These are phyloP conservation scores for Lunasporangiospora selenospora DNA, from an alignment of 192 early-diverging fungal species.

Conservation along the genomic window DNA sequence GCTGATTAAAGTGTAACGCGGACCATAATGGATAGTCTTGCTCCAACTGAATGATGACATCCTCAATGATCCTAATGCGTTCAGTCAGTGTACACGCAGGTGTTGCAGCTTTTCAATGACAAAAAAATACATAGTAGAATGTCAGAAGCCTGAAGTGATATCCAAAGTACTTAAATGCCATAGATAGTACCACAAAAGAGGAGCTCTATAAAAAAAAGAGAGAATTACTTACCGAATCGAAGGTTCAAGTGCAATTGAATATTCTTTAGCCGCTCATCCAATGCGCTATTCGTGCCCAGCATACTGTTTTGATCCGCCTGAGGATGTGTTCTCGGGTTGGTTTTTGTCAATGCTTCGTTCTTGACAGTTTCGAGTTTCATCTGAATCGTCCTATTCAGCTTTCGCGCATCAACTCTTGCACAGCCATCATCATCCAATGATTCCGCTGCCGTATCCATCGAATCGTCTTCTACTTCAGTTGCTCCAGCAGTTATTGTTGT, in stretches of 20 bases:
- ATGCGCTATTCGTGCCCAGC: conserved; percentile 26
- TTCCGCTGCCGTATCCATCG: background rate
- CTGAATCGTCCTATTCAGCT: conserved; percentile 77
- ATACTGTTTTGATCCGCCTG: conserved; percentile 46
- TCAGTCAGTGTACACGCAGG: conserved; percentile 51
- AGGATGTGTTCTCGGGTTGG: conserved; percentile 12
- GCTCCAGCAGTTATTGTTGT: too few species aligned
- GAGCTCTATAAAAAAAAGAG: conserved; percentile 21
- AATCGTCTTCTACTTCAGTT: conserved; percentile 17
- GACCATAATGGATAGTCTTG: conserved; percentile 80
- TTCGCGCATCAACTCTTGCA: conserved; percentile 75
- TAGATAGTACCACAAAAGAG: too few species aligned
- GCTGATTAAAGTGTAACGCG: conserved; percentile 79
- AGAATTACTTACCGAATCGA: conserved; percentile 55
- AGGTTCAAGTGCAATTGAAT: conserved; percentile 79
- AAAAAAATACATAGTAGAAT: too few species aligned
- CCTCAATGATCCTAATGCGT: conserved; percentile 78
- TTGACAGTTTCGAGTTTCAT: conserved; percentile 76
- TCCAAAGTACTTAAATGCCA: too few species aligned
- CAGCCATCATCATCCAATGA: conserved; percentile 50
- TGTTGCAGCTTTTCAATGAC: conserved; percentile 40
- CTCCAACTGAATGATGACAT: conserved; percentile 79
- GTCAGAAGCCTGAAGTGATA: too few species aligned
- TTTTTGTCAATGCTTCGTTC: conserved; percentile 59
- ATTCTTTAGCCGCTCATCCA: conserved; percentile 72